Evolutionary conservation across 1,139 yeast species (phyloP), one percentile per base, ranked within the genome.

Genomic region (Diutina siamensis): DNA sequence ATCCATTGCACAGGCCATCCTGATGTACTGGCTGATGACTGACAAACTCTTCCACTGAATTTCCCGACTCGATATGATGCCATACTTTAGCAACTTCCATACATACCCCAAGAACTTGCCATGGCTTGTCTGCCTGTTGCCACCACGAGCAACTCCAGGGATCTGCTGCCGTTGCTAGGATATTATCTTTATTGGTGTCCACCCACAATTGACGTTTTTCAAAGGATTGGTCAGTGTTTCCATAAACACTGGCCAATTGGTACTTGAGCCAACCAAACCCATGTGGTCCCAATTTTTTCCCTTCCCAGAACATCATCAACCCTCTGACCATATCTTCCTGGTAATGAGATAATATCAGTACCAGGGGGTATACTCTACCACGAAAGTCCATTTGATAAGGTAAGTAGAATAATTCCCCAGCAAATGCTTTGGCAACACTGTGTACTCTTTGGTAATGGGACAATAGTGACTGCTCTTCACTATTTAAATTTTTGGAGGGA

Each of bases 1-100:
- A 58, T 2, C 76, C 76, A 52, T 71, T 71, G 49, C 76, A 71
- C 0, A 74, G 65, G 0, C 76, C 76, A 52, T 71, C 76, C 49
- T 65, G 71, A 47, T 68, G 72, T 4, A 71, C 59, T 0, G 74
- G 71, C 13, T 68, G 56, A 27, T 72, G 55, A 36, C 65, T 58
- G n/a, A 47, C 46, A 48, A 56, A 71, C 1, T 59, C 51, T 25
- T 44, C 1, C 53, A 52, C 4, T 44, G 31, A 46, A 46, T 60
- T 8, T 53, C 44, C 41, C 58, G 49, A 13, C 2, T 22, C 3
- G 12, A 21, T 13, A 12, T 25, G 32, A 2, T 22, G n/a, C 4
- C 8, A 3, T 1, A 68, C 58, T 3, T 50, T 48, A 1, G 45
- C 38, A 3, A 71, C 46, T 49, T 71, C 76, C 33, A 60, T 46